Base-by-base conservation (phyloP, 2,329 filamentous ascomycete genomes). In the Fusarium sp. region DNA sequence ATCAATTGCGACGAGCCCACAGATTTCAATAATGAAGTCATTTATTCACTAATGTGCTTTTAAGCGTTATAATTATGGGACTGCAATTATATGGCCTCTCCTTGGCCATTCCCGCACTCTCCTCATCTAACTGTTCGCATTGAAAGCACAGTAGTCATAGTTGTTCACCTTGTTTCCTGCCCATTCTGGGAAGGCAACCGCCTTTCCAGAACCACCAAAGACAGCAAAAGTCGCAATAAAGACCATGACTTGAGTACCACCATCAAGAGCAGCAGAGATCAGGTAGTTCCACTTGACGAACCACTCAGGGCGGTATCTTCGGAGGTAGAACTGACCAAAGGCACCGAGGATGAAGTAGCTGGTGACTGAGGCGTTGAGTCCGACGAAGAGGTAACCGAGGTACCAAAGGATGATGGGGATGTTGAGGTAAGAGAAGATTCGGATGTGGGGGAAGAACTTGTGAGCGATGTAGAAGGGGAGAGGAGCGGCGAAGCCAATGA, bases 141-240 rank as follows among this genome's bases (percentile, higher is more conserved):
- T 68, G 3, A n/a, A 69, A 2, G n/a, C 27, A 2, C 64, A 69
- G 35, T 69, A 69, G 15, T 69, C 66, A 29, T 5, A 68, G 18
- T 68, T 68, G 1, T 68, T 5, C 0, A 62, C 7, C 42, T 86
- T 87, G 45, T 88, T 88, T 0, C 87, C 87, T 83, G 86, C 88
- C 87, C 87, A 89, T 1, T 71, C 76, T 0, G 87, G 86, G 69
- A 88, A 88, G 0, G 84, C 78, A 9, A 79, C 74, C 0, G 83
- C 72, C 2, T 71, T 64, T 4, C 84, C 84, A 29, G 85, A 84
- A 4, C 85, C 86, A 1, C 87, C 87, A 61, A 88, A 88, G 0
- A 89, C 86, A 4, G 87, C 86, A 76, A 88, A 89, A 0, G 86
- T 87, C 16, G 88, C 78, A 48, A 88, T 84, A 48, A 88, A 88